Conservation (phyloP, 768 basidiomycete genomes). For the Leccinum olivaceopallidum region DNA sequence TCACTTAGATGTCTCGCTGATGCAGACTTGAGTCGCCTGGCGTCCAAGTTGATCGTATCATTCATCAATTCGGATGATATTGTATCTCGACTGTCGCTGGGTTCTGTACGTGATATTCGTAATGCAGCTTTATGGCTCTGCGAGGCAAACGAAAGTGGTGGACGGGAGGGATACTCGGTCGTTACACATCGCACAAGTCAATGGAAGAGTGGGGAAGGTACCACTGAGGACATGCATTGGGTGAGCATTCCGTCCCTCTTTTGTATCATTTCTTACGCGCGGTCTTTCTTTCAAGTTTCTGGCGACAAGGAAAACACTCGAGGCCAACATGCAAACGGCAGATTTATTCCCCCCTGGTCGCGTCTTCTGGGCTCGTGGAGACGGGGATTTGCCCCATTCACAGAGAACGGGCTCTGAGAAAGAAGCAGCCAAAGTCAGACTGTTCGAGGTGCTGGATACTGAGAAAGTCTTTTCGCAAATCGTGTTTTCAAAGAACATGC, state of each 20-base stretch:
- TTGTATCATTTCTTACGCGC: neutral
- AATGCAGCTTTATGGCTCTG: conserved; percentile 81
- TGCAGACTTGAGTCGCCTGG: conserved; percentile 56
- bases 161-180: conserved; percentile 39
- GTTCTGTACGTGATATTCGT: conserved; percentile 72
- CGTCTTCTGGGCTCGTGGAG: conserved; percentile 77
- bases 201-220: conserved; percentile 64
- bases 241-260: conserved; percentile 35
- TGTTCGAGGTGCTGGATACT: conserved; percentile 78
- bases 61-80: conserved; percentile 84
- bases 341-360: conserved; percentile 77
- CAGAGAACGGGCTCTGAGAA: conserved; percentile 24
- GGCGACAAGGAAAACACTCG: conserved; percentile 77
- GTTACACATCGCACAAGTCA: conserved; percentile 50
- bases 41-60: conserved; percentile 66
- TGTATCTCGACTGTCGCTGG: conserved; percentile 75
- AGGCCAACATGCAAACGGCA: conserved; percentile 78
- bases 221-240: conserved; percentile 51
- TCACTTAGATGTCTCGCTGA: conserved; percentile 59
- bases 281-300: conserved; percentile 53
- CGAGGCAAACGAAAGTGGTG: conserved; percentile 54
- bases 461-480: conserved; percentile 80
- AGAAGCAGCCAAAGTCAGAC: conserved; percentile 53
- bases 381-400: conserved; percentile 64
- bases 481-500: conserved; percentile 81